Percentiles rank a stretch among this genome's conserved stretches.
phyloP scores from a whole-genome alignment of 2,329 filamentous ascomycete species.

The Aspergillus sp. region DNA sequence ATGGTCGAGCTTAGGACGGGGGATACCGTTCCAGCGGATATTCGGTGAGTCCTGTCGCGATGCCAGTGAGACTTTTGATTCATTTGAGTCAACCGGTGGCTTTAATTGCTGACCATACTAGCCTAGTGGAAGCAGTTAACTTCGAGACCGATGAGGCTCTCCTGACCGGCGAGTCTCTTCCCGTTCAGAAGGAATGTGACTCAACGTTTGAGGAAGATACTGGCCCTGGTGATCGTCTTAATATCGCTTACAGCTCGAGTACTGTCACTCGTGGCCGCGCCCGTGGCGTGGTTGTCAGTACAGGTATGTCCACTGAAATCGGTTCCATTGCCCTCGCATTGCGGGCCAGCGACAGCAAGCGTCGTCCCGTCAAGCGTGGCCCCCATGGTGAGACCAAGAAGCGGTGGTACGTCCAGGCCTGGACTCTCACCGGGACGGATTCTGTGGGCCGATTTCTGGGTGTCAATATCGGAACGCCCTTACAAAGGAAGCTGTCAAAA shows the following conservation, averaged over 20 bases:
- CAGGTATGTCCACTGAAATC: constrained; percentile 57
- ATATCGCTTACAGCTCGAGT: constrained; percentile 57
- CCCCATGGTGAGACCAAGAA: constrained; percentile 45
- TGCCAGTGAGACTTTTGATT: too few relatives aligned
- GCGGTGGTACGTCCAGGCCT: constrained; percentile 48
- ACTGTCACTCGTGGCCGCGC: constrained; percentile 57
- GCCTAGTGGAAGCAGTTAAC: constrained; percentile 58
- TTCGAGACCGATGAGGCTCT: constrained; percentile 66
- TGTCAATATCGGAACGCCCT: constrained; percentile 61
- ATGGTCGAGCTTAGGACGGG: constrained; percentile 50
- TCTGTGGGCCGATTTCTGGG: constrained; percentile 59
- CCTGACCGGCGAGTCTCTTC: constrained; percentile 56
- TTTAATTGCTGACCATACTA: not conserved
- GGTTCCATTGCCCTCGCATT: constrained; percentile 60
- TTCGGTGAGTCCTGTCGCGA: constrained; percentile 45
- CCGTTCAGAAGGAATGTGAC: constrained; percentile 49
- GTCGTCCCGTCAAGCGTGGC: constrained; percentile 47
- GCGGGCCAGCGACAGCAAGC: constrained; percentile 51
- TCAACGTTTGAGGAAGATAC: constrained; percentile 44
- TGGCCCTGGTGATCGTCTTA: constrained; percentile 54
- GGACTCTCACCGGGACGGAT: constrained; percentile 49
- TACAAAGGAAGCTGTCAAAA: constrained; percentile 63
- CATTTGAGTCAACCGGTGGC: too few relatives aligned
- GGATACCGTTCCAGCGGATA: constrained; percentile 55
- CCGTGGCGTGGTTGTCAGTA: constrained; percentile 53